These are phyloP conservation scores for Penicillium vulpinum DNA, from an alignment of 2,329 filamentous ascomycete species.

Conservation along the genomic window DNA sequence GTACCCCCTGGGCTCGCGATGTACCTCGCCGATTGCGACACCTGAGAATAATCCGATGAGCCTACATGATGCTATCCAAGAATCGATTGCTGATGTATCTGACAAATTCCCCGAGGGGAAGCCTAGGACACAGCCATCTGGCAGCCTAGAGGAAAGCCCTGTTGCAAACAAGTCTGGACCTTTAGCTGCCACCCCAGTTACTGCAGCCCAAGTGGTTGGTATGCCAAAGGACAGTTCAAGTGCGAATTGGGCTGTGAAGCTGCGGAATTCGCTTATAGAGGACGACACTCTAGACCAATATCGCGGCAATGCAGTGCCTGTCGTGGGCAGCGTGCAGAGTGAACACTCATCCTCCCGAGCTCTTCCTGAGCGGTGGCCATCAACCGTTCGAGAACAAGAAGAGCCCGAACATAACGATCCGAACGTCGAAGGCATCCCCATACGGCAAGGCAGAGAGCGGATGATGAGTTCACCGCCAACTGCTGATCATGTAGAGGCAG, in stretches of 20 bases:
- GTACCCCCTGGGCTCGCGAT: conserved; percentile 44
- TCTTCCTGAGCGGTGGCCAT: conserved; percentile 14
- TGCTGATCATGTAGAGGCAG: conserved; percentile 15
- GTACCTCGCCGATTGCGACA: conserved; percentile 40
- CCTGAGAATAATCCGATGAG: conserved; percentile 20
- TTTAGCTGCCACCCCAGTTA: conserved; percentile 32
- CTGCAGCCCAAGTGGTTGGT: conserved; percentile 32
- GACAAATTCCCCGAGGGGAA: conserved; percentile 32
- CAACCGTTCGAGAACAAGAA: conserved; percentile 12
- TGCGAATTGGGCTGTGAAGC: conserved; percentile 6
- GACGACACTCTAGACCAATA: neutral
- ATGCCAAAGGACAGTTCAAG: conserved; percentile 14
- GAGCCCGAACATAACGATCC: conserved; percentile 3
- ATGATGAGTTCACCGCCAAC: conserved; percentile 11
- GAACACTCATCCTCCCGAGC: conserved; percentile 15
- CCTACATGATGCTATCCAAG: conserved; percentile 22
- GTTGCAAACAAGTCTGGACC: conserved; percentile 25
- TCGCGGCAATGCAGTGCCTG: neutral
- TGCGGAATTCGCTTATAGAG: neutral
- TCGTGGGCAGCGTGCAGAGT: neutral
- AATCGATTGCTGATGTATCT: conserved; percentile 24
- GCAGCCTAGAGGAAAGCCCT: conserved; percentile 30
- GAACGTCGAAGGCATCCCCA: neutral
- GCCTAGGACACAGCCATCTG: conserved; percentile 20
- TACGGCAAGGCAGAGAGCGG: conserved; percentile 2